Conservation (phyloP, 371 early-diverging fungal genomes). For the Mortierella sp. region DNA sequence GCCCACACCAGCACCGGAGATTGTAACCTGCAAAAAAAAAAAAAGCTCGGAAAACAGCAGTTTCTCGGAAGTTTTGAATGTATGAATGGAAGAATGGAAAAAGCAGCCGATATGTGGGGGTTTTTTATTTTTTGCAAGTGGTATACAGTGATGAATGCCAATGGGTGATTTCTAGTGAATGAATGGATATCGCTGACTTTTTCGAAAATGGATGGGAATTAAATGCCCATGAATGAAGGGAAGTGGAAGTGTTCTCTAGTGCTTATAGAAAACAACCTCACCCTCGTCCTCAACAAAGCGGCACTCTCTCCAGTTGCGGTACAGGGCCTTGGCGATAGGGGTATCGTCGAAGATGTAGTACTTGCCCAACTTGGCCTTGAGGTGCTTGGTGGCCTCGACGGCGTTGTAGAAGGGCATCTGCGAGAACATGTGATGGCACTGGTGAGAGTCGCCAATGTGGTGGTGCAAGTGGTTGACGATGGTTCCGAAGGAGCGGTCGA, state of each 20-base stretch:
- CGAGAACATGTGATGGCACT: conserved; percentile 91
- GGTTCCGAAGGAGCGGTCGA: conserved; percentile 88
- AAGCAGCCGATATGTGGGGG: neutral
- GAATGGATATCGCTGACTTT: conserved; percentile 9
- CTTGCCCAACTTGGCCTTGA: conserved; percentile 82
- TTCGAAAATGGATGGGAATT: neutral
- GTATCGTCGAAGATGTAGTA: conserved; percentile 80
- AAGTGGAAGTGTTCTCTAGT: neutral
- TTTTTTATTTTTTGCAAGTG: neutral
- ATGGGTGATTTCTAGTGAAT: neutral
- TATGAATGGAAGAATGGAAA: neutral
- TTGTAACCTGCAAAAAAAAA: neutral
- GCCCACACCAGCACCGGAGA: neutral
- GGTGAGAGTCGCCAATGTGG: conserved; percentile 86
- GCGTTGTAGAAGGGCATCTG: conserved; percentile 94
- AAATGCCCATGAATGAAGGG: neutral
- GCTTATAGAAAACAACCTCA: conserved; percentile 46
- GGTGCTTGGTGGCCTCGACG: conserved; percentile 81
- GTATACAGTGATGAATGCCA: conserved; percentile 4
- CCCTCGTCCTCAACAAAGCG: conserved; percentile 60
- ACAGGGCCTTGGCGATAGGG: conserved; percentile 73
- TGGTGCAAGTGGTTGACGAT: conserved; percentile 85
- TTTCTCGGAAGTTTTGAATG: neutral
- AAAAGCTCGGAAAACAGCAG: neutral
- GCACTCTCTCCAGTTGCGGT: conserved; percentile 73